A percentile compares a stretch with the other conserved stretches of the same genome.
These are phyloP conservation scores for Naegleria lovaniensis DNA, from an alignment of 208 protist species.

Conservation along the genomic window DNA sequence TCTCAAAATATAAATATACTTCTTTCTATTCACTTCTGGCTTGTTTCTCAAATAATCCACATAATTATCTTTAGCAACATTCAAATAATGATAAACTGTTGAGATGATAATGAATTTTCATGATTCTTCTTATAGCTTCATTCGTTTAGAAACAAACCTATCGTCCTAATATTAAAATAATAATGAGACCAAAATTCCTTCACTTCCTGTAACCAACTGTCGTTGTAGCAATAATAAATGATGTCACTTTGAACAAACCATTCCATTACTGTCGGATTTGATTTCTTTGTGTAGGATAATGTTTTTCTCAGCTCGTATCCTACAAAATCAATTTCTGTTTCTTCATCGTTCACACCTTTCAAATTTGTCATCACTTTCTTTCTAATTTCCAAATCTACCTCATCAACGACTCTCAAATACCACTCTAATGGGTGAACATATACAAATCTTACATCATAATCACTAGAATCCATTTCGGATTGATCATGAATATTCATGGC, in stretches of 20 bases:
- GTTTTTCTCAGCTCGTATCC: background rate
- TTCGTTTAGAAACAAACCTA: background rate
- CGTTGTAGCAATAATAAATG: background rate
- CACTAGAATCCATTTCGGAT: background rate
- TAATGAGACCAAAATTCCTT: background rate
- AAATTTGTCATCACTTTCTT: background rate
- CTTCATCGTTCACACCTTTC: background rate
- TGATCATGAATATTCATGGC: background rate
- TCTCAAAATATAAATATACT: slow-evolving; percentile 11
- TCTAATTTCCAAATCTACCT: background rate
- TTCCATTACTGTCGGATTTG: slow-evolving; percentile 3
- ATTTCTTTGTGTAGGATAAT: background rate
- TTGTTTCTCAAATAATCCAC: slow-evolving; percentile 4
- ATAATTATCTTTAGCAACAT: slow-evolving; percentile 13
- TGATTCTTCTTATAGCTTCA: background rate
- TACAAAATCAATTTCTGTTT: background rate
- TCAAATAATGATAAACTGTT: slow-evolving; percentile 11
- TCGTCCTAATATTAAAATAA: background rate
- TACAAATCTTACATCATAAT: background rate
- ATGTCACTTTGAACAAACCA: background rate
- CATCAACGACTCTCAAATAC: background rate
- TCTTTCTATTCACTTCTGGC: slow-evolving; percentile 8
- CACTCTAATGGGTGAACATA: background rate
- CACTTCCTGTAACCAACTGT: background rate
- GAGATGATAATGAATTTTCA: background rate